Percentiles rank a stretch among this genome's conserved stretches.
Evolutionary conservation across 495 filamentous ascomycete species (phyloP).

Genomic region (Penicillium verhagenii): DNA sequence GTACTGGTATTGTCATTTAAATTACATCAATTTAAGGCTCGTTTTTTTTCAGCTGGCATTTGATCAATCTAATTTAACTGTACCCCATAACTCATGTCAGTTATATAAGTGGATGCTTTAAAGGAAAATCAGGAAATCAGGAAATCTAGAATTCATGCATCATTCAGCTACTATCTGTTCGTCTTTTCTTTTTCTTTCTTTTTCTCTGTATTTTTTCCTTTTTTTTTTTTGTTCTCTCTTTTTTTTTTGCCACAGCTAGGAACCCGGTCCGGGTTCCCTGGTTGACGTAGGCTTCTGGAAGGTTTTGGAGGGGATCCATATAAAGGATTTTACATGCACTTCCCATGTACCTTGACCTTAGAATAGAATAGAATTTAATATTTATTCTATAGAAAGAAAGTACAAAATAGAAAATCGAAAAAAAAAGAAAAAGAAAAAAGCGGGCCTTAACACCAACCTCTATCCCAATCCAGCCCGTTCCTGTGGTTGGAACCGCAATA

Average conservation of each 20-base stretch:
- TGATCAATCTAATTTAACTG: background rate
- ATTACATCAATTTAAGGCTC: background rate
- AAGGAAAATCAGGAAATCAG: no score
- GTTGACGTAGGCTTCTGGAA: conserved; percentile 2
- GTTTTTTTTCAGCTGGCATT: background rate
- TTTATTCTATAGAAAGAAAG: no score
- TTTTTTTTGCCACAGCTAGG: conserved; percentile 5
- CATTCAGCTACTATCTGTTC: no score
- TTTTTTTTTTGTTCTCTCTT: background rate
- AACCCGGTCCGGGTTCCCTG: conserved; percentile 4
- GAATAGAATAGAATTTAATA: background rate
- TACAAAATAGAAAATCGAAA: no score
- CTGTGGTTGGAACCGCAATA: conserved; percentile 27
- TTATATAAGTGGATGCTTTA: background rate
- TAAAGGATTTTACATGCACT: no score
- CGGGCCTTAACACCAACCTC: conserved; percentile 5
- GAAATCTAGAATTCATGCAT: no score
- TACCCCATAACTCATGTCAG: no score
- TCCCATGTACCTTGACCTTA: no score
- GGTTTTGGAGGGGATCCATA: background rate
- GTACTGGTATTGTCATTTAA: background rate
- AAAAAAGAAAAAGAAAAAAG: conserved; percentile 11
- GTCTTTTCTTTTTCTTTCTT: no score
- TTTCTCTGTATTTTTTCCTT: no score
- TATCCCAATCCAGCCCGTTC: conserved; percentile 14